phyloP scores from a whole-genome alignment of 129 eudicot genomes.

The Glebionis coronaria region DNA sequence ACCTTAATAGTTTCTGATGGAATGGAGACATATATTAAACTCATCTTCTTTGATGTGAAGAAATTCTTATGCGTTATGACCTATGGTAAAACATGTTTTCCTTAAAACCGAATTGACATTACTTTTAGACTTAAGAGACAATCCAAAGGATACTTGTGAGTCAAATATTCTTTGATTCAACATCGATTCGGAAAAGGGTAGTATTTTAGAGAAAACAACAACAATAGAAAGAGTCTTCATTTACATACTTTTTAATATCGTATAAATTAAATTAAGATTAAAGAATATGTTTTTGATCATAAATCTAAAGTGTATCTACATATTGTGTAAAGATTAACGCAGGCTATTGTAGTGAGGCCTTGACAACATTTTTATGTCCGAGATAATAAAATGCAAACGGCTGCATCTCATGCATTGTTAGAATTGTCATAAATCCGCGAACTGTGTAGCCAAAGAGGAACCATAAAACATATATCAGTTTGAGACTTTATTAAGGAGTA shows the following conservation, averaged over 20 bases:
- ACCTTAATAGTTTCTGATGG: too few relatives aligned
- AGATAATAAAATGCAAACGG: conserved; percentile 97
- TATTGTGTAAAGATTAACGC: conserved; percentile 55
- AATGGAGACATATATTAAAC: too few relatives aligned
- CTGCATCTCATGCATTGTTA: conserved; percentile 96
- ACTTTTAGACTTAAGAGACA: too few relatives aligned
- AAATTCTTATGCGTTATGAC: too few relatives aligned
- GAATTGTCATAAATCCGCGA: conserved; percentile 97
- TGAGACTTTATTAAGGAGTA: background rate
- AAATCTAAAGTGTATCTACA: background rate
- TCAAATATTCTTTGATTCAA: too few relatives aligned
- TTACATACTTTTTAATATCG: background rate
- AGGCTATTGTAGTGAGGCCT: conserved; percentile 94
- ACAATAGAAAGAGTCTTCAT: background rate
- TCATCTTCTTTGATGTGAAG: too few relatives aligned
- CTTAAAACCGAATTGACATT: too few relatives aligned
- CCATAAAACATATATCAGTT: background rate
- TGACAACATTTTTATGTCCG: conserved; percentile 95
- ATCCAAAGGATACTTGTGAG: too few relatives aligned
- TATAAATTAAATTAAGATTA: background rate
- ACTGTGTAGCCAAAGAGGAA: conserved; percentile 40
- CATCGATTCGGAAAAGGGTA: too few relatives aligned
- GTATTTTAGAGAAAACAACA: too few relatives aligned
- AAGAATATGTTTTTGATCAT: conserved; percentile 9
- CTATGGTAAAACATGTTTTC: too few relatives aligned